phyloP scores from a whole-genome alignment of 495 filamentous ascomycete genomes.

The Ascobolus immersus region DNA sequence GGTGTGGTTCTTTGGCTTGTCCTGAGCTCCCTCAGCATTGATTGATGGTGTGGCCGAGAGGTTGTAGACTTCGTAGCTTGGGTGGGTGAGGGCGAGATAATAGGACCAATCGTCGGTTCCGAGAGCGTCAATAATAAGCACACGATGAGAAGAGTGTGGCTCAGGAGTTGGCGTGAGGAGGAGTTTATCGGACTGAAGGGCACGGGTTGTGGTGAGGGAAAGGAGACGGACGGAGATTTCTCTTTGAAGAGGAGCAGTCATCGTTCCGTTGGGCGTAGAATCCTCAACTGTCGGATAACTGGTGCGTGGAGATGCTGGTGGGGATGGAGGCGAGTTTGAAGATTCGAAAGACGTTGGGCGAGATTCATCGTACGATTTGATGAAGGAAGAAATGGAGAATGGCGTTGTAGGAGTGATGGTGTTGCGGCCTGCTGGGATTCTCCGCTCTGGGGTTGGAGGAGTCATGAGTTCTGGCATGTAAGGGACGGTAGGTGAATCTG shows the following conservation, averaged over 20 bases:
- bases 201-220: conserved; percentile 50
- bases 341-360: no score
- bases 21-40: conserved; percentile 17
- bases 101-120: conserved; percentile 92
- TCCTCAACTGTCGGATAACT: no score
- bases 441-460: no score
- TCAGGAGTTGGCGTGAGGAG: conserved; percentile 81
- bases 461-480: no score
- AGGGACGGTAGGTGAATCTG: no score
- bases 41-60: conserved; percentile 22
- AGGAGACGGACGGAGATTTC: conserved; percentile 15
- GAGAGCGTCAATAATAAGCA: conserved; percentile 81
- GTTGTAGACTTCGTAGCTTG: conserved; percentile 63
- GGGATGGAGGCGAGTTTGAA: no score
- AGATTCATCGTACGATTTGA: conserved; percentile 13
- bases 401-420: conserved; percentile 27
- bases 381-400: conserved; percentile 21
- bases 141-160: conserved; percentile 17
- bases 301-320: no score
- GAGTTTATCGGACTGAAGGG: conserved; percentile 85
- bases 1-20: conserved; percentile 56
- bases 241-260: conserved; percentile 2
- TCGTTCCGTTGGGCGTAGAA: conserved; percentile 2
- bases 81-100: conserved; percentile 83
- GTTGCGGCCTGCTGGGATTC: no score